These are phyloP conservation scores for Turnera subulata DNA, from an alignment of 345 rosid species.

Conservation along the genomic window DNA sequence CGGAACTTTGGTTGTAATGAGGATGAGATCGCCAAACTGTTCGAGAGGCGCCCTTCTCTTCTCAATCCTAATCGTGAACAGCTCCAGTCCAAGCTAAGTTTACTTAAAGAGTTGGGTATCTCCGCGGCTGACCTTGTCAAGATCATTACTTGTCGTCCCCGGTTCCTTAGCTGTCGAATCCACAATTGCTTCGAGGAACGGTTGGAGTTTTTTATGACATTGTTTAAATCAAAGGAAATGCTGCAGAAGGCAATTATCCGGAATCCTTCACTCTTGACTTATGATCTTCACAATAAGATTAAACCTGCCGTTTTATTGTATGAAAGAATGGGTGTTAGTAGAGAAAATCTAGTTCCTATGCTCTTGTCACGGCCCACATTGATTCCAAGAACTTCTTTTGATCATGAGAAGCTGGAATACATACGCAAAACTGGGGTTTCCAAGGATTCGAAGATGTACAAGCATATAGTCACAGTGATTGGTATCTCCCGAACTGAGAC, in stretches of 20 bases:
- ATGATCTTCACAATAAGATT: constrained; percentile 51
- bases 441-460: constrained; percentile 61
- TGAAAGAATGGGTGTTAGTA: constrained; percentile 49
- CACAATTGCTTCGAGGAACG: constrained; percentile 60
- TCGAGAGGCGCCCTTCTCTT: constrained; percentile 49
- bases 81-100: constrained; percentile 51
- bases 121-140: constrained; percentile 64
- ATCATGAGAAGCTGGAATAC: constrained; percentile 56
- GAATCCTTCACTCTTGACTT: constrained; percentile 73
- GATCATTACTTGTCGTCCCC: constrained; percentile 71
- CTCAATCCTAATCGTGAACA: constrained; percentile 40
- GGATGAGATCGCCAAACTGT: constrained; percentile 43
- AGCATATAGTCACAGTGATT: constrained; percentile 52
- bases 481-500: constrained; percentile 73
- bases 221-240: constrained; percentile 59
- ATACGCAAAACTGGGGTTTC: constrained; percentile 52
- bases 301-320: constrained; percentile 55
- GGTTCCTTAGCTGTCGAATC: constrained; percentile 58
- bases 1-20: constrained; percentile 71
- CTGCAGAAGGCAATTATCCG: constrained; percentile 59
- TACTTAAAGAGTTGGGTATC: constrained; percentile 56
- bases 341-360: constrained; percentile 50
- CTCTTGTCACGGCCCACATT: constrained; percentile 64
- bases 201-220: constrained; percentile 39
- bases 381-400: constrained; percentile 62